Evolutionary conservation across 352 stramenopile species (phyloP), one percentile per base, ranked within the genome.

Genomic region (Pythium dissotocum): DNA sequence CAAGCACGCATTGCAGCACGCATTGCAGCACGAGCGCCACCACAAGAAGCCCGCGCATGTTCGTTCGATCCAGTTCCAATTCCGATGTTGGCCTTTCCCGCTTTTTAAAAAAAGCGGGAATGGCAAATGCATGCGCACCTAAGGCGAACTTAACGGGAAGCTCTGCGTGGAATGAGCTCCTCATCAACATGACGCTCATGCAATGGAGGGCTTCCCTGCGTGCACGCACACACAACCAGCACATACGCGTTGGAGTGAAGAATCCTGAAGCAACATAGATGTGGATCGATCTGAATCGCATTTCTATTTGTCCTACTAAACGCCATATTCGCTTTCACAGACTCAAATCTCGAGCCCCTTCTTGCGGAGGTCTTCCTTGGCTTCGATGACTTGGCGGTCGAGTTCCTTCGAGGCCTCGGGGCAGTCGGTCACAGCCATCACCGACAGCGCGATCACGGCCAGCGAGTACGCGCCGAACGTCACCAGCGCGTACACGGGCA

Each of bases 401-500:
- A 93, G 74, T 61, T 93, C 85, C 66, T 88, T 91, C 9, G 85
- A 55, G 4, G 83, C 81, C 26, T 88, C 79, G 24, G 81, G 81
- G 40, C 86, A 90, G 63, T 93, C 85, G 28, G 87, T 77, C 26
- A 93, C 76, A 0, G 78, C 68, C 82, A 91, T 90, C 38, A 93
- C 81, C 12, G 79, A 89, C 53, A 90, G 65, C 44, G 75, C 81
- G 64, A 93, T 91, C 30, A 79, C 63, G 8, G 67, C 82, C 55
- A 93, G 69, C 68, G 85, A 93, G 73, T 91, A 93, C 18, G 79
- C 82, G 60, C 85, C 85, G 52, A 90, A 93, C 28, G 75, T 79
- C 64, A 91, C 78, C 35, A 93, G 74, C 64, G 73, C 81, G 65
- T 89, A 89, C 78, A 91, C 77, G 8, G 85, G 85, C 24, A 93